A percentile compares a stretch with the other conserved stretches of the same genome.
phyloP scores from a whole-genome alignment of 2,329 filamentous ascomycete genomes.

The Elsinoe necatrix region DNA sequence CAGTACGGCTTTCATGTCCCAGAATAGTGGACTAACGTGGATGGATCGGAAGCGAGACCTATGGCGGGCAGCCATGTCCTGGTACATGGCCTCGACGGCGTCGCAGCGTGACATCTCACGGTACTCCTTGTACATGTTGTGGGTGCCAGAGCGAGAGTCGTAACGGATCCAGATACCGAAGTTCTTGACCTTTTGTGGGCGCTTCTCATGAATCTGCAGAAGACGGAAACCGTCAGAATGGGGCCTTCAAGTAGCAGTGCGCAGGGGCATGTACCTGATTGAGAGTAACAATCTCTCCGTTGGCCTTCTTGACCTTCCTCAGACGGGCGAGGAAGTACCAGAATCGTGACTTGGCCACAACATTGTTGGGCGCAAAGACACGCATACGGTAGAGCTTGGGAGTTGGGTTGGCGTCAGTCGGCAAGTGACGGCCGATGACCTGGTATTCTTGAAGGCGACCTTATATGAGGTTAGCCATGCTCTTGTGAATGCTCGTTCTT shows the following conservation, averaged over 20 bases:
- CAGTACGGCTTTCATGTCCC: constrained; percentile 2
- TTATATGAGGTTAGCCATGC: constrained; percentile 32
- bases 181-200: constrained; percentile 99
- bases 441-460: constrained; percentile 99
- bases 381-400: constrained; percentile 99
- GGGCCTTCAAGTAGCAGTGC: constrained; percentile 16
- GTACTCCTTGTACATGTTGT: constrained; percentile 99
- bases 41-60: constrained; percentile 96
- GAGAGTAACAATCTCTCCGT: constrained; percentile 96
- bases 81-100: constrained; percentile 94
- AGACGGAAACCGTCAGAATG: constrained; percentile 20
- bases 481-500: background rate
- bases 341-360: constrained; percentile 99
- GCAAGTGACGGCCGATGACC: constrained; percentile 99
- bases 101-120: constrained; percentile 95
- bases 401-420: constrained; percentile 91
- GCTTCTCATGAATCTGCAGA: constrained; percentile 89
- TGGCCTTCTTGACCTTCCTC: constrained; percentile 99
- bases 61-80: constrained; percentile 99
- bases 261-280: constrained; percentile 61
- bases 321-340: constrained; percentile 99
- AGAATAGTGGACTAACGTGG: constrained; percentile 61
- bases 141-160: constrained; percentile 97
- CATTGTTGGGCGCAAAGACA: constrained; percentile 96
- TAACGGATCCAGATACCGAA: constrained; percentile 99